Evolutionary conservation across 2,329 filamentous ascomycete genomes (phyloP).

Genomic region (Verticillium dahliae): DNA sequence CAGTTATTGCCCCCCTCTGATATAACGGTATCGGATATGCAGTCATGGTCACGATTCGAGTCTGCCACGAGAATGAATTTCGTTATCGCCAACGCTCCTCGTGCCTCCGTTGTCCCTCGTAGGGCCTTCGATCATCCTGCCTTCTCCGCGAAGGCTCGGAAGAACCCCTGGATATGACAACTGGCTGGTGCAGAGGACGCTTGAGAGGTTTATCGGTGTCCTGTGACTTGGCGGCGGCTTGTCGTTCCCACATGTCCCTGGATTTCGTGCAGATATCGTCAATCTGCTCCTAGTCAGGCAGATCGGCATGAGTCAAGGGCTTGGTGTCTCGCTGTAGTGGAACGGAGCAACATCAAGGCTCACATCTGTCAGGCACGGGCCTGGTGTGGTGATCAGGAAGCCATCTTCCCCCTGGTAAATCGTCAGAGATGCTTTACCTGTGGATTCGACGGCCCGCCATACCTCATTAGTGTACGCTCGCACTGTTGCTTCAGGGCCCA

Average conservation of each 20-base stretch:
- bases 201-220: conserved; percentile 45
- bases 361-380: conserved; percentile 53
- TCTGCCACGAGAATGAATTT: not conserved
- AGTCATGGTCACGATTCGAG: no score
- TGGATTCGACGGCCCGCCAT: conserved; percentile 17
- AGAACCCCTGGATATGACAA: conserved; percentile 39
- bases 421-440: conserved; percentile 7
- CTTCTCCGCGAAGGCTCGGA: conserved; percentile 26
- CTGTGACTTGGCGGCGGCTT: conserved; percentile 42
- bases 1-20: no score
- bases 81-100: conserved; percentile 19
- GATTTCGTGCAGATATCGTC: conserved; percentile 56
- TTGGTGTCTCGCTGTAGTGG: not conserved
- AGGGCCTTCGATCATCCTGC: conserved; percentile 23
- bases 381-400: conserved; percentile 52
- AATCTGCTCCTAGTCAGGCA: conserved; percentile 47
- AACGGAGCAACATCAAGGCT: conserved; percentile 18
- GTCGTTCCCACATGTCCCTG: conserved; percentile 50
- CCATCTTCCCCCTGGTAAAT: conserved; percentile 49
- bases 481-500: conserved; percentile 52
- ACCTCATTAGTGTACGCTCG: conserved; percentile 51
- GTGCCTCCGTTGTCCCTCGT: conserved; percentile 17
- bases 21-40: no score
- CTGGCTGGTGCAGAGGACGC: conserved; percentile 49
- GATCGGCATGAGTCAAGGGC: conserved; percentile 4